Evolutionary conservation across 75 land plant genomes (phyloP).

Genomic region (Pseudotsuga menziesii): DNA sequence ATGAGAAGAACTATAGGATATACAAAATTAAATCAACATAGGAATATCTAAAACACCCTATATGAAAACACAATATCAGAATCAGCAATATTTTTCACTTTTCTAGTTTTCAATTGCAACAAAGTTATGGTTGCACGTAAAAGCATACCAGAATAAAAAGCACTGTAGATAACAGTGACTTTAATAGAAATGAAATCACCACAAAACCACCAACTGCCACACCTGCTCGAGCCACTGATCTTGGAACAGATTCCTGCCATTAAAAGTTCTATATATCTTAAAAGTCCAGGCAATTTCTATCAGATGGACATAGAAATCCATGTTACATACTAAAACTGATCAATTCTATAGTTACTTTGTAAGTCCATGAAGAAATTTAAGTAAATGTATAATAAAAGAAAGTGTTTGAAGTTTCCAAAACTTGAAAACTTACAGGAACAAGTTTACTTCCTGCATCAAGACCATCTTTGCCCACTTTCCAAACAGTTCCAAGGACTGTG

Average conservation of each 20-base stretch:
- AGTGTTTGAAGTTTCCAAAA: neutral
- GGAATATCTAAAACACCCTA: neutral
- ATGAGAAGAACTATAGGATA: neutral
- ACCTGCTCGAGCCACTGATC: conserved; percentile 65
- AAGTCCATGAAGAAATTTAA: neutral
- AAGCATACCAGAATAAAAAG: conserved; percentile 64
- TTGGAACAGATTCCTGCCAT: conserved; percentile 59
- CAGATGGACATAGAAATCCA: conserved; percentile 1
- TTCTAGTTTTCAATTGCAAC: neutral
- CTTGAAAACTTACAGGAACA: conserved; percentile 61
- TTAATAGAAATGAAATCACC: conserved; percentile 37
- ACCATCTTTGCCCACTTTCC: conserved; percentile 63
- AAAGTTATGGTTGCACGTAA: neutral
- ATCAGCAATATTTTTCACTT: neutral
- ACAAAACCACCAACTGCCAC: conserved; percentile 40
- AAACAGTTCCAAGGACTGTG: conserved; percentile 46
- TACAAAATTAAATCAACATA: conserved; percentile 2
- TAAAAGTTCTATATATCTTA: conserved; percentile 10
- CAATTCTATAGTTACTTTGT: neutral
- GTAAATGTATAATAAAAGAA: conserved; percentile 1
- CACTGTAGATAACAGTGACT: conserved; percentile 67
- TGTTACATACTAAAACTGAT: neutral
- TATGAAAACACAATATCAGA: neutral
- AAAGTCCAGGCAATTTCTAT: neutral
- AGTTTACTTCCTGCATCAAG: conserved; percentile 74